phyloP scores from a whole-genome alignment of 306 rosid species.

The Vigna reflexopilosa region DNA sequence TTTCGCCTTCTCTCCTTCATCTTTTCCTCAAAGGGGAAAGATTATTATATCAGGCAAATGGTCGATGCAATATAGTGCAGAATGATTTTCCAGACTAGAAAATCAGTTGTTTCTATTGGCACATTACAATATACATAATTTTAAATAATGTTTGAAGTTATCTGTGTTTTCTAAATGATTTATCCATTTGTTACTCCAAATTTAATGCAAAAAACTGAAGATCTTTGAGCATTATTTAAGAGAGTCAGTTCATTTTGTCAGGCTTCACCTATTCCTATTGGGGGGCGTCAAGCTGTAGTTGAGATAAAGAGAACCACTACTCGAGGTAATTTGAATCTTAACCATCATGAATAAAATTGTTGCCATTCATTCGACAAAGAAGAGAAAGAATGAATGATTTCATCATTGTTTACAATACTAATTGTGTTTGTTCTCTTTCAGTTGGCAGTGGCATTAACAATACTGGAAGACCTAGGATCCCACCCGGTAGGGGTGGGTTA shows the following conservation, averaged over 20 bases:
- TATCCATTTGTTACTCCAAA: conserved; percentile 5
- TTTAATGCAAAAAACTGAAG: not conserved
- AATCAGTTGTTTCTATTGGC: conserved; percentile 25
- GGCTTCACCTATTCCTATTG: conserved; percentile 70
- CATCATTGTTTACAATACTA: conserved; percentile 27
- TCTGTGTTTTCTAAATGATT: conserved; percentile 8
- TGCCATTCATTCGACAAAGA: conserved; percentile 33
- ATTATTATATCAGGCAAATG: not conserved
- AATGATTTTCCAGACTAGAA: conserved; percentile 9
- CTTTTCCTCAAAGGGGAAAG: not conserved
- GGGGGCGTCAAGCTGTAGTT: conserved; percentile 60
- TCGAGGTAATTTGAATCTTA: conserved; percentile 60
- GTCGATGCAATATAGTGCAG: not conserved
- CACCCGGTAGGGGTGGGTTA: conserved; percentile 61
- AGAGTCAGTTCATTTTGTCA: conserved; percentile 49
- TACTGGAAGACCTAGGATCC: conserved; percentile 58
- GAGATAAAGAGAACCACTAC: conserved; percentile 72
- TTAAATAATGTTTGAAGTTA: conserved; percentile 1
- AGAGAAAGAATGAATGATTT: not conserved
- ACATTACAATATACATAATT: conserved; percentile 5
- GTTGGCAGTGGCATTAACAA: conserved; percentile 53
- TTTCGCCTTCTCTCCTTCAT: conserved; percentile 12
- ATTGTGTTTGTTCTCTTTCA: conserved; percentile 39
- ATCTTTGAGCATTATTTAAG: conserved; percentile 13
- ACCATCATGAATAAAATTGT: not conserved